Conservation (phyloP, 148 eudicot genomes). For the Vaccinium vitisidaea region DNA sequence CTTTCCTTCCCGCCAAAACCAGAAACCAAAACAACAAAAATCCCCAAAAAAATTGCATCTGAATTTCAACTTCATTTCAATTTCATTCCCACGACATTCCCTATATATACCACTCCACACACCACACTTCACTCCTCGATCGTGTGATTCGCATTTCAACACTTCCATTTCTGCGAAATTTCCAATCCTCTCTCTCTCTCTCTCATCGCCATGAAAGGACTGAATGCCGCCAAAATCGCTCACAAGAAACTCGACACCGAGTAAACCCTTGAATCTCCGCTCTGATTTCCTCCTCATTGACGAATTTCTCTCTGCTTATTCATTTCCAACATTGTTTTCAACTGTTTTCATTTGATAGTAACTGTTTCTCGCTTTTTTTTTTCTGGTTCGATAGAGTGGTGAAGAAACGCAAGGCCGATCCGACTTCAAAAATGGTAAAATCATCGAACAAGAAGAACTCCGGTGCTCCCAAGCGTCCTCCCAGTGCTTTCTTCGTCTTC, state of each 20-base stretch:
- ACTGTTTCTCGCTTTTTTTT: not conserved
- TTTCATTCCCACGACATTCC: not conserved
- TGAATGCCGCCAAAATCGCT: slow-evolving; percentile 5
- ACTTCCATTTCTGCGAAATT: not conserved
- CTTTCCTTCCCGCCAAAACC: slow-evolving; percentile 5
- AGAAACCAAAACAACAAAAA: too few species aligned
- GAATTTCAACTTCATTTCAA: not conserved
- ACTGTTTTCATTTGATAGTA: not conserved
- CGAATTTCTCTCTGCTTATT: not conserved
- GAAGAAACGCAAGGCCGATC: slow-evolving; percentile 22
- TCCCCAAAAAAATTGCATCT: not conserved
- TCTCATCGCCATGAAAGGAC: slow-evolving; percentile 18
- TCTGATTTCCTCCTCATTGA: not conserved
- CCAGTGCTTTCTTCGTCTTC: slow-evolving; percentile 32
- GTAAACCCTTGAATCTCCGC: not conserved
- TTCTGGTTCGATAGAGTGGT: slow-evolving; percentile 11
- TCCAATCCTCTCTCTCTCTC: not conserved
- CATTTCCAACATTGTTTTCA: not conserved
- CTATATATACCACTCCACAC: not conserved
- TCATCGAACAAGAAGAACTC: slow-evolving; percentile 21
- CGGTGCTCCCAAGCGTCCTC: slow-evolving; percentile 40
- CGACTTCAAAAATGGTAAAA: slow-evolving; percentile 14
- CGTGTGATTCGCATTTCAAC: not conserved
- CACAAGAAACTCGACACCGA: slow-evolving; percentile 15
- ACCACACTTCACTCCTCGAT: not conserved